Evolutionary conservation across 106 monocot species (phyloP), one percentile per base, ranked within the genome.

Genomic region (Iris macrosiphon): DNA sequence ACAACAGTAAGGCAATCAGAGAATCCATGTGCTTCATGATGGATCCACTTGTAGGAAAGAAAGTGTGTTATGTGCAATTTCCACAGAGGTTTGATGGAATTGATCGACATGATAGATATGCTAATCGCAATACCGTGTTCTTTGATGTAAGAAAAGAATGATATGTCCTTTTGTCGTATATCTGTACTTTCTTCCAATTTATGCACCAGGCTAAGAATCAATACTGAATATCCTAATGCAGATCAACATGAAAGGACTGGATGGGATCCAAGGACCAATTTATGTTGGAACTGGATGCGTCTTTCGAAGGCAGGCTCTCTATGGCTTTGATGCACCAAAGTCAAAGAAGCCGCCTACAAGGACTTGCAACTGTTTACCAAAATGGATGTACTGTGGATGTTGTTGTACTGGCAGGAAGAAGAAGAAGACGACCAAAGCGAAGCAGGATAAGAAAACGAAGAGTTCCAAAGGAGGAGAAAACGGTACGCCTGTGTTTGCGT

Each of bases 221-320:
- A 39, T 16, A 58, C 16, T 41, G 1, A 15, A 26, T 24, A 28
- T 24, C 45, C 13, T 55, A 27, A 22, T 73, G 32, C 81, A 91
- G 90, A 91, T 91, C 62, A 91, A 91, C 51, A 91, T 91, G 90
- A 91, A 91, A 81, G 90, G 90, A 29, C 71, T 91, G 51, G 90
- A 91, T 72, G 90, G 90, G 4, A 91, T 91, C 39, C 90, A 91
- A 85, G 90, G 90, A 16, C 90, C 90, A n/a, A 85, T 91, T 53
- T 91, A 91, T 71, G 90, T 91, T 2, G 90, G 90, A 20, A 91
- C 90, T 52, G 89, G 89, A 33, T 90, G 89, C 58, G 80, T 84
- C 0, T 84, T 84, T 55, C 52, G 84, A 45, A 70, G 84, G 45
- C 84, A 72, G 23, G 71, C 74, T 53, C 74, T 87, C 15, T 87